These are phyloP conservation scores for Penicillium rolfsii DNA, from an alignment of 2,329 filamentous ascomycete genomes.

Conservation along the genomic window DNA sequence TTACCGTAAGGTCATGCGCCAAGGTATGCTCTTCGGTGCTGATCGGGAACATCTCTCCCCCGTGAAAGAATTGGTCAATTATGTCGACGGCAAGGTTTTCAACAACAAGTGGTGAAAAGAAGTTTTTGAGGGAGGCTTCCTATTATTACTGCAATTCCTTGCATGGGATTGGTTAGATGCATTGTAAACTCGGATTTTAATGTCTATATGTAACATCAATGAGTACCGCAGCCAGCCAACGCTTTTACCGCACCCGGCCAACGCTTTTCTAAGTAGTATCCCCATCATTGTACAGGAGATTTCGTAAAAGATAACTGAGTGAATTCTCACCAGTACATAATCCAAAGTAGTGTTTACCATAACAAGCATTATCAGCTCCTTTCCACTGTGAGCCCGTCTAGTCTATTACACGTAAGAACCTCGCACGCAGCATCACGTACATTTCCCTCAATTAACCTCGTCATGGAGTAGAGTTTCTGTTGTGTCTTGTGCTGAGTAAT, in stretches of 20 bases:
- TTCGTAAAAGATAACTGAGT: no score
- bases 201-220: neutral
- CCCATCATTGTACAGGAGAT: no score
- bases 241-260: neutral
- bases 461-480: no score
- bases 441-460: no score
- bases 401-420: no score
- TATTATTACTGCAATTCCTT: no score
- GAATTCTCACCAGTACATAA: neutral
- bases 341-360: neutral
- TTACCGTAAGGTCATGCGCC: constrained; percentile 57
- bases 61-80: constrained; percentile 57
- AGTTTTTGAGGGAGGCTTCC: no score
- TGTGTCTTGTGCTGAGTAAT: no score
- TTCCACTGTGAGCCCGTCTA: neutral
- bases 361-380: neutral
- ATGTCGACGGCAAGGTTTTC: constrained; percentile 53
- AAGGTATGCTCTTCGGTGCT: constrained; percentile 57
- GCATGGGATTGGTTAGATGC: no score
- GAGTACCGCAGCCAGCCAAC: neutral
- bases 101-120: constrained; percentile 43
- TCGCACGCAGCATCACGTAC: no score
- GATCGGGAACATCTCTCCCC: constrained; percentile 49
- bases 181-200: neutral
- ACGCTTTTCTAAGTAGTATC: no score